A percentile compares a stretch with the other conserved stretches of the same genome.
phyloP scores from a whole-genome alignment of 1,284 basidiomycete species.

The Leccinum griseonigrum region DNA sequence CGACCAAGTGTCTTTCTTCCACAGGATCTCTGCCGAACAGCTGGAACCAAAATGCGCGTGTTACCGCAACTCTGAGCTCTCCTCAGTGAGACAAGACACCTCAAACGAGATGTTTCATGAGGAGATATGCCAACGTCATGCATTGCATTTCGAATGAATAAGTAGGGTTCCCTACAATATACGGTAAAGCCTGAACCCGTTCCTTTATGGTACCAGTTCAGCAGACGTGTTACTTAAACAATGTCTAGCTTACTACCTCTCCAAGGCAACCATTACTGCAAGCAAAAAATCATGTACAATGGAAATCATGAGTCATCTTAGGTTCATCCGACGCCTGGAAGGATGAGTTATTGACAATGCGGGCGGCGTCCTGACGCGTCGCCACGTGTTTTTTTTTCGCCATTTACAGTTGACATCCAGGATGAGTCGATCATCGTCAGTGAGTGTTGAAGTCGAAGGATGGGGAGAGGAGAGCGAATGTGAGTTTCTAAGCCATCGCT shows the following conservation, averaged over 20 bases:
- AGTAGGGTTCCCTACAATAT: conserved; percentile 10
- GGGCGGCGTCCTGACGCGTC: not conserved
- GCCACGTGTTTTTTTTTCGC: not conserved
- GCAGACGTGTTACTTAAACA: not conserved
- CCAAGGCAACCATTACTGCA: conserved; percentile 8
- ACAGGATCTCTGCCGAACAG: no score
- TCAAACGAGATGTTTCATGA: no score
- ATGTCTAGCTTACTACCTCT: conserved; percentile 5
- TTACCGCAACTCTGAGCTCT: no score
- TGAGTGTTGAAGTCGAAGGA: conserved; percentile 10
- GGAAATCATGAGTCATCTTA: not conserved
- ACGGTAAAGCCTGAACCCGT: not conserved
- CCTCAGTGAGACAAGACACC: no score
- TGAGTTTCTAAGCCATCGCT: conserved; percentile 22
- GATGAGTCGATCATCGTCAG: conserved; percentile 30
- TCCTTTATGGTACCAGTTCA: not conserved
- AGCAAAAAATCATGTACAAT: not conserved
- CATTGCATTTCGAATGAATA: conserved; percentile 5
- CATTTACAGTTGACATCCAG: conserved; percentile 1
- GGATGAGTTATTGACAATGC: not conserved
- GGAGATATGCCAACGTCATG: not conserved
- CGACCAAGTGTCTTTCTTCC: not conserved
- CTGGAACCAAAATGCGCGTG: not conserved
- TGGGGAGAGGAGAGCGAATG: conserved; percentile 7
- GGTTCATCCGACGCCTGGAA: conserved; percentile 4